Evolutionary conservation across 139 green algal genomes (phyloP).

Genomic region (Auxenochlorella pyrenoidosa): DNA sequence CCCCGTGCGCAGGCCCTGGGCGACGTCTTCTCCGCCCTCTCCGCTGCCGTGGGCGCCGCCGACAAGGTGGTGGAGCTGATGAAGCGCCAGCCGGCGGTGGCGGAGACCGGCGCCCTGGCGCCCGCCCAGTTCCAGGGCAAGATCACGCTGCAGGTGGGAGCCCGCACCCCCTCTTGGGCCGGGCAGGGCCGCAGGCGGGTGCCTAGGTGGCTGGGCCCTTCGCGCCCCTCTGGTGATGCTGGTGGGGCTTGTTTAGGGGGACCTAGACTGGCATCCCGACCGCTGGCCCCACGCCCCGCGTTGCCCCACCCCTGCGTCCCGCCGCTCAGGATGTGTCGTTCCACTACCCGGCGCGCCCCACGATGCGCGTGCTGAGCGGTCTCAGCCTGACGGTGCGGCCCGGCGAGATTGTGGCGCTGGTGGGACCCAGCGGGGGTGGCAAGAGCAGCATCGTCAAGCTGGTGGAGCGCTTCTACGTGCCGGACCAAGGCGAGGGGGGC

Average conservation of each 20-base stretch:
- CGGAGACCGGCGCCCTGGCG: constrained; percentile 35
- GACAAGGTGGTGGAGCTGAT: constrained; percentile 87
- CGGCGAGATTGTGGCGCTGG: constrained; percentile 85
- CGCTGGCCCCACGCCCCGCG: no score
- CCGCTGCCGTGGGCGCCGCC: constrained; percentile 82
- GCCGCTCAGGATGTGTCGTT: constrained; percentile 78
- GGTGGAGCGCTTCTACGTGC: constrained; percentile 92
- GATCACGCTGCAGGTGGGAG: constrained; percentile 66
- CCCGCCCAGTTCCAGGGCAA: constrained; percentile 46
- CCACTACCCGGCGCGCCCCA: constrained; percentile 81
- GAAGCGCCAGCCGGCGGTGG: constrained; percentile 49
- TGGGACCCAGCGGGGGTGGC: constrained; percentile 85
- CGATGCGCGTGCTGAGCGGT: constrained; percentile 63
- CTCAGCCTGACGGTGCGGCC: constrained; percentile 68
- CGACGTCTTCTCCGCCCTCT: constrained; percentile 82
- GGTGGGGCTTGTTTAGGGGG: no score
- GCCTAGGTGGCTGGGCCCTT: no score
- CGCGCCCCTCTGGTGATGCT: no score
- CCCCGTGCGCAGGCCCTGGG: constrained; percentile 61
- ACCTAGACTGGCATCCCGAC: no score
- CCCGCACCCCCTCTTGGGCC: no score
- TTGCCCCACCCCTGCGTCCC: neutral
- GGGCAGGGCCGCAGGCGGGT: no score
- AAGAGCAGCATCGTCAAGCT: constrained; percentile 94
- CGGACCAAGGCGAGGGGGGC: constrained; percentile 34